Percentiles rank a stretch among this genome's conserved stretches.
phyloP scores from a whole-genome alignment of 2,329 filamentous ascomycete species.

The Podosphaera xanthii region DNA sequence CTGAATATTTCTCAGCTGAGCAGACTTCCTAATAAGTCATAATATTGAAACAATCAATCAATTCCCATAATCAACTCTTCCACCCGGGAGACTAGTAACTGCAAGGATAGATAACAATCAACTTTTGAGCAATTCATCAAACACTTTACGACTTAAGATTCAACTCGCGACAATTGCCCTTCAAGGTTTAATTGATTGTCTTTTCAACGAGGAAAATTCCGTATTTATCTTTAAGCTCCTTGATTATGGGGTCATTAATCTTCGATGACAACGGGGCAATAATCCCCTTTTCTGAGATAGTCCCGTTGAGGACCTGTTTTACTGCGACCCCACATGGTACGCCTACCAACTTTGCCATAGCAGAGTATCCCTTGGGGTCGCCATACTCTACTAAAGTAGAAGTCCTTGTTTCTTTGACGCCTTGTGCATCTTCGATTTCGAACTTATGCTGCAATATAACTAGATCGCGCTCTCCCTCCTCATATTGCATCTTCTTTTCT shows the following conservation, averaged over 20 bases:
- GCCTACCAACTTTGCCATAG: slow-evolving; percentile 69
- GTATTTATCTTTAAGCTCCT: slow-evolving; percentile 57
- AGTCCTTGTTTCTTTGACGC: slow-evolving; percentile 51
- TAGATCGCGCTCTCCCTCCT: slow-evolving; percentile 60
- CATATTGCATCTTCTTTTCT: slow-evolving; percentile 81
- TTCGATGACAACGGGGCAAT: slow-evolving; percentile 54
- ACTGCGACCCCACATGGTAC: slow-evolving; percentile 55
- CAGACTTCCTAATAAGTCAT: too few species aligned
- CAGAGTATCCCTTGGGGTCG: slow-evolving; percentile 50
- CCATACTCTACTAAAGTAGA: slow-evolving; percentile 71
- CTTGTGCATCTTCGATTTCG: slow-evolving; percentile 62
- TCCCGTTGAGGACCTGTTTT: slow-evolving; percentile 55
- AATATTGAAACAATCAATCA: too few species aligned
- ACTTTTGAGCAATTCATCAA: too few species aligned
- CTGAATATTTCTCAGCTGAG: too few species aligned
- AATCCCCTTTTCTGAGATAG: slow-evolving; percentile 47
- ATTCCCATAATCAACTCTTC: too few species aligned
- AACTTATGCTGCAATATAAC: slow-evolving; percentile 69
- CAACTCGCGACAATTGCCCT: not conserved
- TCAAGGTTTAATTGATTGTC: slow-evolving; percentile 20
- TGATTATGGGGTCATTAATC: slow-evolving; percentile 50
- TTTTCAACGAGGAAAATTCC: slow-evolving; percentile 53
- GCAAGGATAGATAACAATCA: too few species aligned
- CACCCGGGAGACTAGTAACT: too few species aligned
- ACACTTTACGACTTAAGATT: too few species aligned